Base-by-base conservation (phyloP, 2,329 filamentous ascomycete genomes). In the Phyllosticta citriasiana region DNA sequence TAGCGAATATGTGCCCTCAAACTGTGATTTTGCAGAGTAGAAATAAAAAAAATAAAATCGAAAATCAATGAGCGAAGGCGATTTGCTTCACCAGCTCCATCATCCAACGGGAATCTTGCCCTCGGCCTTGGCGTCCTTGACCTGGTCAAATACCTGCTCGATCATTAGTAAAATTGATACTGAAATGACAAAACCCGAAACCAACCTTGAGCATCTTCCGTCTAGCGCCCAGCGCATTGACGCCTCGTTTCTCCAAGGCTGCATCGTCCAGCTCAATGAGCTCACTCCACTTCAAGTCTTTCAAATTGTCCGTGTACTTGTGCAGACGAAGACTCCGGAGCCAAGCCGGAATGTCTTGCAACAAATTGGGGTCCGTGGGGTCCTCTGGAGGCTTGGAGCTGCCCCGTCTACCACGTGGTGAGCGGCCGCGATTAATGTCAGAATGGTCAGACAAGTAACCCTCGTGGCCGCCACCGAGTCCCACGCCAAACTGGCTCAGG, bases 341-440 rank as follows among this genome's bases (percentile, higher is more conserved):
- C 94, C 94, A 99, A 73, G 87, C 88, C 60, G 94, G 93, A 67
- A 99, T 97, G 71, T 99, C 94, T 76, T 96, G 89, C 67, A 99
- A 82, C 63, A 99, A 83, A 52, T 82, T 86, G 16, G 89, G 88
- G 74, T 99, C 94, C 22, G 93, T 97, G 3, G 94, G 94, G 70
- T 99, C 94, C 80, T 99, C 94, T 55, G 94, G 94, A 30, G 94
- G 94, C 82, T 97, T 99, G 53, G 91, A 96, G 80, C 88, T 97
- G 66, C 94, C 94, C 67, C 94, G 84, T 65, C 94, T 86, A 68
- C 94, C 94, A 68, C 94, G 86, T 62, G 94, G 94, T 63, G 93
- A 97, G 61, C 94, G 87, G 57, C 94, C 94, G 65, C 94, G 88
- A 61, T 85, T 84, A 75, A 97, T 89, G 67, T 97, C 93, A 52